Conservation (phyloP, 257 asterid species). For the Osmanthus fragrans region DNA sequence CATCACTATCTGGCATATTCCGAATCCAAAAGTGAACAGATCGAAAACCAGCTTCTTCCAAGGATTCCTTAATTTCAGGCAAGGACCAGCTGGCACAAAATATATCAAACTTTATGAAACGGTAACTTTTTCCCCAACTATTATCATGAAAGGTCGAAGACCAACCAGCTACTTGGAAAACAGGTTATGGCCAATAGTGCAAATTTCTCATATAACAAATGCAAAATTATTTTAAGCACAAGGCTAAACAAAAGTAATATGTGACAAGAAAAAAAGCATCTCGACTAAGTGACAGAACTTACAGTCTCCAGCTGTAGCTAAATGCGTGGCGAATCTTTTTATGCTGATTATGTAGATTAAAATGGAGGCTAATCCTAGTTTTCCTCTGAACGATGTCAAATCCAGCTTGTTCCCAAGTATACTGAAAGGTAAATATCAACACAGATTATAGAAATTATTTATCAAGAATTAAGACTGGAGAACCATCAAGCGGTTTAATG, state of each 20-base stretch:
- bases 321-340: constrained; percentile 87
- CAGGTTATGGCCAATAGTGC: background rate
- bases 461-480: background rate
- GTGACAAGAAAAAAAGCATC: background rate
- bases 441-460: background rate
- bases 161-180: background rate
- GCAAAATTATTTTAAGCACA: background rate
- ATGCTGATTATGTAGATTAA: constrained; percentile 66
- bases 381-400: constrained; percentile 84
- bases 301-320: constrained; percentile 99
- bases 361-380: constrained; percentile 97
- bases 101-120: background rate
- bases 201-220: background rate
- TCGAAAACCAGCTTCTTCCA: constrained; percentile 91
- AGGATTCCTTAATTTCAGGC: constrained; percentile 89
- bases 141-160: background rate
- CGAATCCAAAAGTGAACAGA: constrained; percentile 85
- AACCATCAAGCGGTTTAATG: background rate
- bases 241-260: background rate
- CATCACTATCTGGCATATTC: constrained; percentile 78
- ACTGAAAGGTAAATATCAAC: constrained; percentile 39
- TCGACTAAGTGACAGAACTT: constrained; percentile 34
- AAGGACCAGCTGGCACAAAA: constrained; percentile 73
- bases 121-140: background rate
- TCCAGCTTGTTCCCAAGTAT: constrained; percentile 95